Conservation (phyloP, 1,139 yeast genomes). For the Lodderomyces orthopsilosis region DNA sequence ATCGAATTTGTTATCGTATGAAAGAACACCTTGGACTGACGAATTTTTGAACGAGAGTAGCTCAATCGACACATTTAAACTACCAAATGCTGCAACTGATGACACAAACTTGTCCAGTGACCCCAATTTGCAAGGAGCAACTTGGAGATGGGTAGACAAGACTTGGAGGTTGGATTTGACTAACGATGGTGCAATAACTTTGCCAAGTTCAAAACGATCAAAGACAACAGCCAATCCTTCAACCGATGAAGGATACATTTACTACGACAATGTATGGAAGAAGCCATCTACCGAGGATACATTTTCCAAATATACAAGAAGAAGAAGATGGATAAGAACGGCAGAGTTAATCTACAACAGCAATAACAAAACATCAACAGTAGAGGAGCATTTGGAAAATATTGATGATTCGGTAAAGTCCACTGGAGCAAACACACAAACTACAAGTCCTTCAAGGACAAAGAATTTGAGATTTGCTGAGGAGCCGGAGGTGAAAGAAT, state of each 20-base stretch:
- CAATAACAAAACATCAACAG: conserved; percentile 9
- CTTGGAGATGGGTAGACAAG: conserved; percentile 93
- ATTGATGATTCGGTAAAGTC: conserved; percentile 7
- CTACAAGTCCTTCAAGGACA: conserved; percentile 14
- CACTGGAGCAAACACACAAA: conserved; percentile 10
- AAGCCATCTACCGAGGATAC: conserved; percentile 86
- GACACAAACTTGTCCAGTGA: conserved; percentile 23
- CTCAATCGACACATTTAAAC: conserved; percentile 61
- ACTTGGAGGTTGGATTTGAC: conserved; percentile 89
- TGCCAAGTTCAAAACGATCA: conserved; percentile 58
- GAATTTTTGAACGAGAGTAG: conserved; percentile 86
- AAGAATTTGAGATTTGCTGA: conserved; percentile 45
- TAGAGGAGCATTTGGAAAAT: conserved; percentile 14
- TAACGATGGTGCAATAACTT: conserved; percentile 79
- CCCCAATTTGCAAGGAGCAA: conserved; percentile 48
- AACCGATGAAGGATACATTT: conserved; percentile 81
- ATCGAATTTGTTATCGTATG: conserved; percentile 82
- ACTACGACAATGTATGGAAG: conserved; percentile 92
- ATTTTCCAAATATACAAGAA: conserved; percentile 85
- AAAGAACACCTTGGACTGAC: conserved; percentile 96
- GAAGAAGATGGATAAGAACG: conserved; percentile 93
- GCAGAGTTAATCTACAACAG: conserved; percentile 69
- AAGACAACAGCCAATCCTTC: conserved; percentile 77
- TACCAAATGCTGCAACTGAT: conserved; percentile 63
- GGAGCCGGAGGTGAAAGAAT: conserved; percentile 7